A percentile compares a stretch with the other conserved stretches of the same genome.
These are phyloP conservation scores for Cryptosporidium baileyi DNA, from an alignment of 169 alveolate genomes.

Conservation along the genomic window DNA sequence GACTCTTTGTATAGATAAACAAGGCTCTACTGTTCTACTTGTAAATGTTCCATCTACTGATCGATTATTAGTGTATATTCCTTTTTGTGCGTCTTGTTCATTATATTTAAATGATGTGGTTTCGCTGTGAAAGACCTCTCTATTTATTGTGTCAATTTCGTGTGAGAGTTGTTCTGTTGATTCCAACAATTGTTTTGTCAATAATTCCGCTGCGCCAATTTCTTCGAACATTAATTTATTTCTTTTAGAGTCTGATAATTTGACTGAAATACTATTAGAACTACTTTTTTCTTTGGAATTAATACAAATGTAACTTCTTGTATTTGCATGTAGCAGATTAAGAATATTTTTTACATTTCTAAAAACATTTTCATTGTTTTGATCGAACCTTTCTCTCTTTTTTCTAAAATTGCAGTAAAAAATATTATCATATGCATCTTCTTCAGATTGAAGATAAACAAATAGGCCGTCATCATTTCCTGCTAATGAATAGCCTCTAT, in stretches of 20 bases:
- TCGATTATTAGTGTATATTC: background rate
- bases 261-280: slow-evolving; percentile 1
- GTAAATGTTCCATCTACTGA: background rate
- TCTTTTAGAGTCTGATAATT: slow-evolving; percentile 34
- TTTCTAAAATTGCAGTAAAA: slow-evolving; percentile 32
- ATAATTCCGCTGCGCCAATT: slow-evolving; percentile 7
- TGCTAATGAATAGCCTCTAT: slow-evolving; percentile 48
- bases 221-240: slow-evolving; percentile 60
- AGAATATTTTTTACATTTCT: background rate
- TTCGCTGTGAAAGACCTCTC: background rate
- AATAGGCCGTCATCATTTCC: slow-evolving; percentile 63
- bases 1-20: background rate
- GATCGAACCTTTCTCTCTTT: background rate
- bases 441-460: slow-evolving; percentile 57
- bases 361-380: background rate
- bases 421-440: slow-evolving; percentile 57
- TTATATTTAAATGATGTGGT: background rate
- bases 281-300: background rate
- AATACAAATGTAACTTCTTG: slow-evolving; percentile 27
- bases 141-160: background rate
- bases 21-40: slow-evolving; percentile 59
- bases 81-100: background rate
- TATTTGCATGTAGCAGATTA: slow-evolving; percentile 56
- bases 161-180: slow-evolving; percentile 49
- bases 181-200: slow-evolving; percentile 10